Percentiles rank a stretch among this genome's conserved stretches.
Evolutionary conservation across 306 rosid species (phyloP).

Genomic region (Trifolium fragiferum): DNA sequence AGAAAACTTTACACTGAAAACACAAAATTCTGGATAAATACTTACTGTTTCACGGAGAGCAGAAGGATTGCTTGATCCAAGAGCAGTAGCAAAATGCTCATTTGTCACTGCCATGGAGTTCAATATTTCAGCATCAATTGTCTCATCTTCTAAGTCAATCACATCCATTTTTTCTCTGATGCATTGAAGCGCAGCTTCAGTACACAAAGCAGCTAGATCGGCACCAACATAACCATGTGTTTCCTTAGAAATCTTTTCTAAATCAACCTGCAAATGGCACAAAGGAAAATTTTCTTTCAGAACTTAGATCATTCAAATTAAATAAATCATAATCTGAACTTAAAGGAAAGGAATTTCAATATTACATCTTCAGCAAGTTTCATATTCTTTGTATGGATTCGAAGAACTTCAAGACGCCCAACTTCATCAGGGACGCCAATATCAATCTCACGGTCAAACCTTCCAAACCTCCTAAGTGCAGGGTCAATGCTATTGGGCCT

Average conservation of each 20-base stretch:
- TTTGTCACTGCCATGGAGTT: constrained; percentile 98
- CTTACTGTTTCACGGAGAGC: constrained; percentile 97
- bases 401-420: constrained; percentile 97
- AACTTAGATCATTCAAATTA: constrained; percentile 13
- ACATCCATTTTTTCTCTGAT: constrained; percentile 98
- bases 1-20: not conserved
- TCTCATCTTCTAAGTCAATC: constrained; percentile 92
- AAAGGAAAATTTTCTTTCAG: not conserved
- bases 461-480: constrained; percentile 97
- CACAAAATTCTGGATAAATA: constrained; percentile 20
- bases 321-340: not conserved
- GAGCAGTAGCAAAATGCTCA: constrained; percentile 94
- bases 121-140: constrained; percentile 93
- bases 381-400: constrained; percentile 97
- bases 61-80: constrained; percentile 96
- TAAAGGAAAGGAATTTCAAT: not conserved
- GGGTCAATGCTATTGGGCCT: constrained; percentile 98
- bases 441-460: constrained; percentile 97
- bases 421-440: constrained; percentile 96
- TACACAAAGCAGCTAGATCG: constrained; percentile 92
- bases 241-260: constrained; percentile 85
- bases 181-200: constrained; percentile 99
- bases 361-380: constrained; percentile 93
- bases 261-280: constrained; percentile 72
- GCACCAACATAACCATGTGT: constrained; percentile 99